phyloP scores from a whole-genome alignment of 2,329 filamentous ascomycete species.

The Tolypocladium amazonense region DNA sequence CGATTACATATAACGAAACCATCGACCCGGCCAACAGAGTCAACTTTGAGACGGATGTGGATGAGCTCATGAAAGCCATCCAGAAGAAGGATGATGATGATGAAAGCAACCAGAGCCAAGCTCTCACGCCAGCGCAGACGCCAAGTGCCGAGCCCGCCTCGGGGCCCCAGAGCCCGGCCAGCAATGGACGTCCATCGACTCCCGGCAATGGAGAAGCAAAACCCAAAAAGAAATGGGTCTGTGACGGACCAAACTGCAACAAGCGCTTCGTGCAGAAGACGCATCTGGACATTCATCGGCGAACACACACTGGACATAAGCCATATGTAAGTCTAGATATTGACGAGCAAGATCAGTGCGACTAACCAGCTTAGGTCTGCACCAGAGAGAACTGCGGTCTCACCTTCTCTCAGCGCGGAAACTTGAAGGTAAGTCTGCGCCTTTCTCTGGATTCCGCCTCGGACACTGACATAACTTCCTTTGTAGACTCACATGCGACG shows the following conservation, averaged over 20 bases:
- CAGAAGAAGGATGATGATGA: constrained; percentile 48
- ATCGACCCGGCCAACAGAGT: constrained; percentile 38
- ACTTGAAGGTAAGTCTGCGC: constrained; percentile 59
- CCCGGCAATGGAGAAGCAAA: constrained; percentile 14
- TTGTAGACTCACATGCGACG: constrained; percentile 70
- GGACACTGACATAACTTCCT: not conserved
- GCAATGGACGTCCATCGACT: constrained; percentile 16
- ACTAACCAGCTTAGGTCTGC: constrained; percentile 40
- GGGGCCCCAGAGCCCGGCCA: constrained; percentile 15
- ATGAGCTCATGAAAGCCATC: constrained; percentile 81
- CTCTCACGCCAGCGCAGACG: constrained; percentile 11
- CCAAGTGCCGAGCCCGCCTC: constrained; percentile 4
- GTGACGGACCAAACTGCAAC: constrained; percentile 60
- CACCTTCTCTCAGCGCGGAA: constrained; percentile 81
- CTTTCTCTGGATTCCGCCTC: too few relatives aligned
- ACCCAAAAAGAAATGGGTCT: constrained; percentile 55
- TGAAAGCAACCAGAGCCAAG: constrained; percentile 15
- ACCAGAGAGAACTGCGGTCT: constrained; percentile 63
- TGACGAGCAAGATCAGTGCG: not conserved
- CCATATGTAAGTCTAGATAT: constrained; percentile 59
- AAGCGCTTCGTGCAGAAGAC: constrained; percentile 88
- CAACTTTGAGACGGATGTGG: constrained; percentile 71
- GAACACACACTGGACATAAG: constrained; percentile 81
- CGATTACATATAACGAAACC: constrained; percentile 33
- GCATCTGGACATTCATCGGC: constrained; percentile 80